phyloP scores from a whole-genome alignment of 2,329 filamentous ascomycete species.

The Colletotrichum sp. region DNA sequence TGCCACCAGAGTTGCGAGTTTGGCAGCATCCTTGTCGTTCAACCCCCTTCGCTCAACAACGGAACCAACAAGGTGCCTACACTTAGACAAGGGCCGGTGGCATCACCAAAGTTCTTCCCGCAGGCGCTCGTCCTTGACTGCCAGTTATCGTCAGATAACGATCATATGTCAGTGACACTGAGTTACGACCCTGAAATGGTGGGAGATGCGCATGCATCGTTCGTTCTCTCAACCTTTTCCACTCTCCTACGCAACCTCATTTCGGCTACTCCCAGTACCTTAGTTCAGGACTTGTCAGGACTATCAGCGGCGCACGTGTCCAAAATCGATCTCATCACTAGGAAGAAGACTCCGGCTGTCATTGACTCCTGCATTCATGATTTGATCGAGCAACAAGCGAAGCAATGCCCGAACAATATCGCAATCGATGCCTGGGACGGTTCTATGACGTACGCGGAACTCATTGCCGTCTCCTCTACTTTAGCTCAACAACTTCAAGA shows the following conservation, averaged over 20 bases:
- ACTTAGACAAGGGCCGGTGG: background rate
- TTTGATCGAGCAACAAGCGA: background rate
- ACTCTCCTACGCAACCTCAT: background rate
- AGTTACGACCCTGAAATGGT: background rate
- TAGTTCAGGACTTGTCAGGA: background rate
- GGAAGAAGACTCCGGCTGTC: background rate
- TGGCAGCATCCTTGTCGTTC: conserved; percentile 33
- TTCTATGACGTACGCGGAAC: conserved; percentile 17
- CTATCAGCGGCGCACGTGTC: background rate
- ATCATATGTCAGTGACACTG: background rate
- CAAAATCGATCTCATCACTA: background rate
- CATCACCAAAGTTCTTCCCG: background rate
- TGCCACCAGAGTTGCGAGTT: conserved; percentile 26
- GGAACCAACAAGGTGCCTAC: background rate
- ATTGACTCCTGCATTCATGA: background rate
- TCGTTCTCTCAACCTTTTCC: background rate
- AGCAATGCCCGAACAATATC: background rate
- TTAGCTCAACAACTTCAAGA: conserved; percentile 19
- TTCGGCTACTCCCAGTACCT: background rate
- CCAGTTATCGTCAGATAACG: background rate
- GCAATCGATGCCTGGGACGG: conserved; percentile 15
- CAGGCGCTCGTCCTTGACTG: background rate
- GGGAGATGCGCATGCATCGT: background rate
- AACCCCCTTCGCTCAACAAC: conserved; percentile 12
- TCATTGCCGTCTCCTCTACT: conserved; percentile 15